Percentiles rank a stretch among this genome's conserved stretches.
Conservation (phyloP, 1,139 yeast genomes). For the Pichia sp. region DNA sequence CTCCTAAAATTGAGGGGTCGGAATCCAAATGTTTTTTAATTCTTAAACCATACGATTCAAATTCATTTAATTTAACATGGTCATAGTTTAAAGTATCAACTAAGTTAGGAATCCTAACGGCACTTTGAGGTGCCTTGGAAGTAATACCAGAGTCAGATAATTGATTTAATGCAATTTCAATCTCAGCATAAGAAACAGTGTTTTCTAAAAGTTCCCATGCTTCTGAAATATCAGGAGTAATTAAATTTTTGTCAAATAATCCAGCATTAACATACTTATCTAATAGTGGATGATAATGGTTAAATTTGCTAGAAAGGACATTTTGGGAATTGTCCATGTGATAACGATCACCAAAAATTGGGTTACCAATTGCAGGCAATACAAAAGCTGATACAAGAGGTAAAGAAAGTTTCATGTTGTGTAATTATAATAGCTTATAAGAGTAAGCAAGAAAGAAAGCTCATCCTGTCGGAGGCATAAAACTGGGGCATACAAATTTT, state of each 20-base stretch:
- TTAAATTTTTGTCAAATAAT: not conserved
- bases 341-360: conserved; percentile 1
- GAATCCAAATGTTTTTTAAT: conserved; percentile 18
- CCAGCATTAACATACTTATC: conserved; percentile 10
- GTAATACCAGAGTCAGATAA: not conserved
- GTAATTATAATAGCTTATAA: too few species aligned
- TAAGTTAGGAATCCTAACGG: conserved; percentile 1
- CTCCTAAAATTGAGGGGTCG: conserved; percentile 24
- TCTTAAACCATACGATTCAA: conserved; percentile 18
- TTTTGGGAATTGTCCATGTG: conserved; percentile 5
- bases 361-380: conserved; percentile 1
- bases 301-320: conserved; percentile 3
- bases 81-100: conserved; percentile 1
- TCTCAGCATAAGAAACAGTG: conserved; percentile 3
- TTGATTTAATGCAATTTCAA: conserved; percentile 4
- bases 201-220: conserved; percentile 12
- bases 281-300: conserved; percentile 6
- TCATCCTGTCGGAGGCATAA: too few species aligned
- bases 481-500: too few species aligned
- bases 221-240: conserved; percentile 4
- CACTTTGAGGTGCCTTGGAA: conserved; percentile 6
- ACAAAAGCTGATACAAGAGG: not conserved
- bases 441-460: not conserved
- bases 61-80: not conserved
- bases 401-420: not conserved